Base-by-base conservation (phyloP, 2,329 filamentous ascomycete genomes). In the Colletotrichum sp. region DNA sequence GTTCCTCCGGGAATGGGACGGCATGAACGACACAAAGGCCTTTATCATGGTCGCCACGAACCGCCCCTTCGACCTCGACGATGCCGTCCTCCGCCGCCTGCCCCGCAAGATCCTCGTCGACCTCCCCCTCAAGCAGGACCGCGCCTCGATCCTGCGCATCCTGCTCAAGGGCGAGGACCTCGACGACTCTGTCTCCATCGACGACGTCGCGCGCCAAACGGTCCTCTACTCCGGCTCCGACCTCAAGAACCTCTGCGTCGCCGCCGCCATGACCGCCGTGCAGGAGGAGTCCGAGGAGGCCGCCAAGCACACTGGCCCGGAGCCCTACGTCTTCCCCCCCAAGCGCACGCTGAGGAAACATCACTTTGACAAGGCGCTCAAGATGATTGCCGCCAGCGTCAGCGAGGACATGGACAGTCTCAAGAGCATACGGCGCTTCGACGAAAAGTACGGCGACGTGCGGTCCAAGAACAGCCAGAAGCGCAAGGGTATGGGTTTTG, bases 31-130 rank as follows among this genome's bases (percentile, higher is more conserved):
- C 80, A 91, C 93, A 63, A 94, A 94, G 22, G 95, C 96, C 4
- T 99, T 99, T 83, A 96, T 99, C 84, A 98, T 99, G 96, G 96
- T 99, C 0, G 96, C 97, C 32, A 99, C 96, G 10, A 99, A 99
- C 84, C 90, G 96, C 12, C 97, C 97, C 0, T 98, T 98, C 81
- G 97, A 99, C 81, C 91, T 99, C 1, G 97, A 99, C 81, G 95
- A 97, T 80, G 95, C 95, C 12, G 94, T 97, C 12, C 89, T 97
- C 62, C 90, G 95, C n/a, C 90, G 95, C 15, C 86, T 96, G 26
- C 95, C 95, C 3, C 89, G 95, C 70, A 91, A 94, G 57, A 87
- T 96, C 44, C 88, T 96, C 1, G 91, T 96, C 55, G 95, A 96
- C 81, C 86, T 96, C 8, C 95, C 95, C 0, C 88, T 92, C 2